phyloP scores from a whole-genome alignment of 495 filamentous ascomycete genomes.

The Wilcoxina mikolae region DNA sequence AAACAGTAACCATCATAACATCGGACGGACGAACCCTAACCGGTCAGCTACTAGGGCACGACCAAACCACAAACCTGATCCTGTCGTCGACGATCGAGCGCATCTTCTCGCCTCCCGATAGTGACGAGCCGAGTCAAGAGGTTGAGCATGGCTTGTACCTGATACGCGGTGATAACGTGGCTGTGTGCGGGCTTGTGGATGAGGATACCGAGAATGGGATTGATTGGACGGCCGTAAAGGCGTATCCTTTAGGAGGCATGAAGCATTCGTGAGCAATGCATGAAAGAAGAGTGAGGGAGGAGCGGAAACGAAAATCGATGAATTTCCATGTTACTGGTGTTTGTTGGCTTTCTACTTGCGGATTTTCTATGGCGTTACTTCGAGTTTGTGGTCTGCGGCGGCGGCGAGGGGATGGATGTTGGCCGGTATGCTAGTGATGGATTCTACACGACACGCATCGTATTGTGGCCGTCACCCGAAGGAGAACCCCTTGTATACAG shows the following conservation, averaged over 20 bases:
- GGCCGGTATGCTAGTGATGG: too few species aligned
- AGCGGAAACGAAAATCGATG: background rate
- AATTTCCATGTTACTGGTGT: too few species aligned
- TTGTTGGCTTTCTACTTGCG: too few species aligned
- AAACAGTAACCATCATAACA: constrained; percentile 82
- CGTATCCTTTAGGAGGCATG: constrained; percentile 65
- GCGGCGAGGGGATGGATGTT: too few species aligned
- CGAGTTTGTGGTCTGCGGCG: too few species aligned
- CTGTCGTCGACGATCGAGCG: constrained; percentile 73
- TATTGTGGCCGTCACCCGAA: too few species aligned
- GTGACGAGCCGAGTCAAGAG: constrained; percentile 66
- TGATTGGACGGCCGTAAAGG: constrained; percentile 79
- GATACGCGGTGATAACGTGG: constrained; percentile 88
- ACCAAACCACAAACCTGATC: constrained; percentile 87
- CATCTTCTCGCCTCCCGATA: constrained; percentile 51
- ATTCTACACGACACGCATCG: too few species aligned
- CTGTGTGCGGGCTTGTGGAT: constrained; percentile 77
- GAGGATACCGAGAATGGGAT: constrained; percentile 76
- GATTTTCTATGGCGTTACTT: too few species aligned
- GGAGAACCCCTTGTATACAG: too few species aligned
- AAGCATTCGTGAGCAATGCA: constrained; percentile 44
- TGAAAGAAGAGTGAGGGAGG: background rate
- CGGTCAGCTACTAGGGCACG: constrained; percentile 70
- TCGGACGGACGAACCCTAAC: constrained; percentile 80
- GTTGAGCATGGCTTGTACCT: constrained; percentile 79